These are phyloP conservation scores for Colletotrichum costaricense DNA, from an alignment of 2,329 filamentous ascomycete genomes.

Conservation along the genomic window DNA sequence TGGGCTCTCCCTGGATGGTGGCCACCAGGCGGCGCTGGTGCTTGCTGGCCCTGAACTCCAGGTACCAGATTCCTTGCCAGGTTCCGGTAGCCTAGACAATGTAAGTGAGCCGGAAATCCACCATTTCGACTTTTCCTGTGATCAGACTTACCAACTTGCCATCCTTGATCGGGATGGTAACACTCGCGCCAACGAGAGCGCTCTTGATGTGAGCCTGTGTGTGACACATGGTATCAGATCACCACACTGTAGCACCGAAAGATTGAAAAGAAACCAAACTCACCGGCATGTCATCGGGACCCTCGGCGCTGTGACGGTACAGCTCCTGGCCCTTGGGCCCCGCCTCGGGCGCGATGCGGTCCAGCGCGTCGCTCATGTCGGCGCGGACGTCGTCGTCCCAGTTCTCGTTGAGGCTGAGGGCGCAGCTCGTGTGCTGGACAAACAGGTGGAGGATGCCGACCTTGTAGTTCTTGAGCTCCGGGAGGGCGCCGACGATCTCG, in stretches of 20 bases:
- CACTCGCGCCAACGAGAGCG: conserved; percentile 86
- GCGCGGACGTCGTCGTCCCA: conserved; percentile 84
- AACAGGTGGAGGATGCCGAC: conserved; percentile 90
- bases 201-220: conserved; percentile 93
- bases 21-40: conserved; percentile 88
- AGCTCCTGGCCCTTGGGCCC: conserved; percentile 79
- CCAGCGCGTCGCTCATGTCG: conserved; percentile 94
- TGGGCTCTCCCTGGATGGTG: conserved; percentile 88
- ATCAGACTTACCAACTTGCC: conserved; percentile 74
- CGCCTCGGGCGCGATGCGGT: conserved; percentile 84
- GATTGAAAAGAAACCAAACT: conserved; percentile 35
- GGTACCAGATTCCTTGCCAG: conserved; percentile 93
- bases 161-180: conserved; percentile 91
- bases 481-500: conserved; percentile 75
- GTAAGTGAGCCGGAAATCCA: not conserved
- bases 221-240: no score
- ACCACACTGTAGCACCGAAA: not conserved
- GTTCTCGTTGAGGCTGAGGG: conserved; percentile 93
- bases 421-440: conserved; percentile 94
- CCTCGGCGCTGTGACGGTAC: conserved; percentile 90
- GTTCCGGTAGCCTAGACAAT: conserved; percentile 67
- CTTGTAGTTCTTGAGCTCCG: conserved; percentile 86
- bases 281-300: conserved; percentile 93
- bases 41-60: conserved; percentile 84
- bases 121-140: not conserved